Evolutionary conservation across 169 alveolate genomes (phyloP), one percentile per base, ranked within the genome.

Genomic region (Cyclospora cayetanensis): DNA sequence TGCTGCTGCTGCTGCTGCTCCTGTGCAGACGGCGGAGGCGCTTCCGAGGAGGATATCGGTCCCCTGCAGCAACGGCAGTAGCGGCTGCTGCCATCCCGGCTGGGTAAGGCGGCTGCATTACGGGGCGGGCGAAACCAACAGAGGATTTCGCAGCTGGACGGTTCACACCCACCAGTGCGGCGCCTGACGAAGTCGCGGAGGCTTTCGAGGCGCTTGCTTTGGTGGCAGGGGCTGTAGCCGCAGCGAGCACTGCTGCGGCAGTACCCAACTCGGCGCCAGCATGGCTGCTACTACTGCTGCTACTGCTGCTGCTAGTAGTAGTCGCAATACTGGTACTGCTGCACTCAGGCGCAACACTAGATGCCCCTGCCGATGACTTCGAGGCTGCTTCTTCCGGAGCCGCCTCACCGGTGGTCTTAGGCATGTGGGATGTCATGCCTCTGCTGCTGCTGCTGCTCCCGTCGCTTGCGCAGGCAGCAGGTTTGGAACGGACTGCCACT

Each of bases 51-150:
- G 2, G 27, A 4, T 15, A 31, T 31, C 31, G n/a, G 43, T n/a
- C n/a, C 2, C 22, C 77, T n/a, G 34, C 77, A 65, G 77, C 77
- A 65, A 41, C 77, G 9, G 77, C 77, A 65, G 77, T 41, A n/a
- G 77, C 77, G 9, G 39, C 42, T 27, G 77, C 41, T 27, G 77
- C 77, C n/a, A n/a, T n/a, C n/a, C n/a, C n/a, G 9, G 77, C 77
- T 27, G 77, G 20, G 4, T 55, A 31, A 31, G 20, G 70, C 39
- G 1, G 77, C 77, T 65, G 77, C 77, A 65, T n/a, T n/a, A n/a
- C n/a, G 77, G 43, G 31, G 18, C n/a, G 31, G 77, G 27, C 31
- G 77, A 2, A 31, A 27, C 15, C n/a, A n/a, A 65, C n/a, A 65
- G 37, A 27, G 31, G 77, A 65, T 18, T 27, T 27, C 31, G 77